A percentile compares a stretch with the other conserved stretches of the same genome.
These are phyloP conservation scores for Mesembryanthemum crystallinum DNA, from an alignment of 148 eudicot species.

Conservation along the genomic window DNA sequence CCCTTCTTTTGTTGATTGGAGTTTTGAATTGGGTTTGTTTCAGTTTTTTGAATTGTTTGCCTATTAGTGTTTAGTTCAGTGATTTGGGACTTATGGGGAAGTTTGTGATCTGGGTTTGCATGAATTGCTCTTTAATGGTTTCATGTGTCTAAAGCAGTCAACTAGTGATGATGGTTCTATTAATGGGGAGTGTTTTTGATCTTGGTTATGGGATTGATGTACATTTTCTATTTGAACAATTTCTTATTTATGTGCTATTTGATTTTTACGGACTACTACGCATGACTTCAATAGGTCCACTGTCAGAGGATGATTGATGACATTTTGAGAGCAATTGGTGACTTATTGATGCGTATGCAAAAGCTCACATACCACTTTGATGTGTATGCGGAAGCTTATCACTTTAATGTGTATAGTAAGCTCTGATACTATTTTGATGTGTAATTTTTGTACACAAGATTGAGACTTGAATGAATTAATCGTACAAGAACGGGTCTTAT, in stretches of 20 bases:
- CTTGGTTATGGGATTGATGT: not conserved
- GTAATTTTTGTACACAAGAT: too few relatives aligned
- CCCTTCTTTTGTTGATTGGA: not conserved
- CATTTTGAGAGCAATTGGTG: too few relatives aligned
- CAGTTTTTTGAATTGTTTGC: not conserved
- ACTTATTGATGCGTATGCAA: too few relatives aligned
- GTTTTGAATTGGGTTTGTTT: not conserved
- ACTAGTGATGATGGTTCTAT: not conserved
- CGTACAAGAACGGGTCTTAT: too few relatives aligned
- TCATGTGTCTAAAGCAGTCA: not conserved
- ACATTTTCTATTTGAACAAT: not conserved
- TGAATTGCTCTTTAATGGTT: not conserved
- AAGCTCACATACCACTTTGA: too few relatives aligned
- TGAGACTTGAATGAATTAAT: too few relatives aligned
- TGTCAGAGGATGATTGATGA: not conserved
- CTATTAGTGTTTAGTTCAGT: not conserved
- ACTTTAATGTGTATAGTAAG: too few relatives aligned
- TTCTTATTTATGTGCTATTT: not conserved
- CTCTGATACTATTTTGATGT: too few relatives aligned
- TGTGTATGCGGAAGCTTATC: too few relatives aligned
- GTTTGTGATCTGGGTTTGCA: slow-evolving; percentile 20
- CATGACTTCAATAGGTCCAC: not conserved
- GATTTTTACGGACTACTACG: not conserved
- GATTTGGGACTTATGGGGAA: not conserved
- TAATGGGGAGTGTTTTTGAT: not conserved